Evolutionary conservation across 2,329 filamentous ascomycete species (phyloP), one percentile per base, ranked within the genome.

Genomic region (Colletotrichum cuscutae): DNA sequence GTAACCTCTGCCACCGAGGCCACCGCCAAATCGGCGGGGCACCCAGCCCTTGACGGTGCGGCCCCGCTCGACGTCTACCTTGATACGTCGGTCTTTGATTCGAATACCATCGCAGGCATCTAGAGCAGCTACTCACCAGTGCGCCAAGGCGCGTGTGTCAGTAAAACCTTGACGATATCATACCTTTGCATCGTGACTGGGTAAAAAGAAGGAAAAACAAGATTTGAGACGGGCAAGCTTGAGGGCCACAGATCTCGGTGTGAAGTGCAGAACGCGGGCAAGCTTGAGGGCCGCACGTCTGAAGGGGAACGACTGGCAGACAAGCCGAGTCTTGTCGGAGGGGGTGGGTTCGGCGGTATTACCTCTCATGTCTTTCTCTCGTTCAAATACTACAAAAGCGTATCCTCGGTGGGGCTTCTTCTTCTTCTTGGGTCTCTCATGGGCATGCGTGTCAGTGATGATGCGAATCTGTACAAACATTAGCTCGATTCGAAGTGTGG

Each of bases 291-390:
- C 83, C 83, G 79, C 79, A 77, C 82, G 81, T 83, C 78, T 81
- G 81, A 78, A 76, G 65, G 77, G 77, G 76, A 63, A 68, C 75
- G 75, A 76, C 76, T 67, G 68, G 58, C 65, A n/a, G 64, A 49
- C 54, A 62, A 56, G 65, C 63, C 69, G 46, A 59, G 69, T 63
- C 61, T 72, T 54, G 24, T 67, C 72, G 63, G 63, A 57, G 62
- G 65, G 68, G 65, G 22, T 42, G 65, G 62, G 26, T 57, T 73
- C 35, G 26, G 46, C 67, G 60, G 60, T 84, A 86, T 91, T 97
- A 98, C 95, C 95, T 95, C 97, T 97, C 95, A 98, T 98, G 82
- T 98, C 97, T 84, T 96, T 95, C 85, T 98, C 97, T 82, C 94
- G 93, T 84, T 98, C 96, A 81, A 96, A 99, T 67, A 98, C 94